Base-by-base conservation (phyloP, 2,329 filamentous ascomycete species). In the Raffaelea arxii region DNA sequence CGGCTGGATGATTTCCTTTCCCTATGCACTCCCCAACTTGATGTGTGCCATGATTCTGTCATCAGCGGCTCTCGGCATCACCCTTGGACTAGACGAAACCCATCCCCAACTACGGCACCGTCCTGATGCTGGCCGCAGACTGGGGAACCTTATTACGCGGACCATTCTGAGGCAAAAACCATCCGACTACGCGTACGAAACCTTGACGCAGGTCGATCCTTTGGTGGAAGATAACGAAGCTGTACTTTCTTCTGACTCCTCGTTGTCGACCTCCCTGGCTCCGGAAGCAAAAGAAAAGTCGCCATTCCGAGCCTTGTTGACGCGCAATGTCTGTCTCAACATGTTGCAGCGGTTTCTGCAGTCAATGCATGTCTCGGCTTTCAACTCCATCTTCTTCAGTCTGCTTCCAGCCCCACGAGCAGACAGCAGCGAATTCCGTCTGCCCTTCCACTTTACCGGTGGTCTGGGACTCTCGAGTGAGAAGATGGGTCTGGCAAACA, bases 401-500 rank as follows among this genome's bases (percentile, higher is more conserved):
- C 22, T 44, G 7, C 42, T 37, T 14, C 42, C 42, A 12, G 30
- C 42, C 18, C 42, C 42, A 14, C 23, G 19, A 14, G 30, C 21
- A 18, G 21, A 44, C 21, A 24, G 25, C 4, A 23, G 11, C 12
- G 11, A 6, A 10, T 36, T 44, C 7, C 14, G 37, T 7, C 42
- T 44, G 19, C 42, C 30, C 16, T 44, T 36, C 21, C 42, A 21
- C 30, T 44, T 44, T 16, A 37, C 18, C 25, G 42, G 42, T 21
- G 42, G 42, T 18, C 30, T 44, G 6, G 42, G 42, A 23, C 42
- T 44, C 27, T 44, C 42, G 4, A 44, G 42, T 32, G 25, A 37
- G n/a, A 37, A 37, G 42, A 37, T 44, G 4, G 42, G 42, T n/a
- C 30, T 44, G 4, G 42, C 42, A 25, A 44, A 44, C 42, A 44